These are phyloP conservation scores for Kentomonas sorsogonicus DNA, from an alignment of 208 protist genomes.

Conservation along the genomic window DNA sequence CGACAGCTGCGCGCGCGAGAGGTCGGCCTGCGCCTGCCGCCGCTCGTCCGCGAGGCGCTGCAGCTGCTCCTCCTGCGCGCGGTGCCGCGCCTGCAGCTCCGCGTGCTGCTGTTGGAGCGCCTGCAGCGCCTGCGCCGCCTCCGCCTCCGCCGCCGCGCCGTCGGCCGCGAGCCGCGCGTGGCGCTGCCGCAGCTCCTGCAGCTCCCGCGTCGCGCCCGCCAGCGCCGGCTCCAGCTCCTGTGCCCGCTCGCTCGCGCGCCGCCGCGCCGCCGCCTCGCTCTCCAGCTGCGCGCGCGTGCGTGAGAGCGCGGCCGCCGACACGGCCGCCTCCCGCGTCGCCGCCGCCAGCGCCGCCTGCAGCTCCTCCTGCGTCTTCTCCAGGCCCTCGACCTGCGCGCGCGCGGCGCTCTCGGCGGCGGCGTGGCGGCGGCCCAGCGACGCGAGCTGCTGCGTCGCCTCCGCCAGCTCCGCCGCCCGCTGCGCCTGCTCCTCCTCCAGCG, in stretches of 20 bases:
- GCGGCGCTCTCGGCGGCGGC: slow-evolving; percentile 16
- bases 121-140: slow-evolving; percentile 14
- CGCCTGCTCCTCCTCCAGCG: slow-evolving; percentile 24
- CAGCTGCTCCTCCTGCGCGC: slow-evolving; percentile 23
- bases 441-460: slow-evolving; percentile 30
- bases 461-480: slow-evolving; percentile 26
- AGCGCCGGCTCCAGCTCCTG: slow-evolving; percentile 15
- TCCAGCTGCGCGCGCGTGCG: slow-evolving; percentile 14
- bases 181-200: slow-evolving; percentile 15
- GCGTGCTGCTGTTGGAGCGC: slow-evolving; percentile 29
- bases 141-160: slow-evolving; percentile 1
- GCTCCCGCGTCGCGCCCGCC: slow-evolving; percentile 3
- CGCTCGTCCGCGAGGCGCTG: slow-evolving; percentile 3
- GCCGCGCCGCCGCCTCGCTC: slow-evolving; percentile 16
- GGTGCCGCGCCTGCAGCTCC: slow-evolving; percentile 15
- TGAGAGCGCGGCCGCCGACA: slow-evolving; percentile 10
- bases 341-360: slow-evolving; percentile 10
- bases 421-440: slow-evolving; percentile 14
- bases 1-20: slow-evolving; percentile 6
- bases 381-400: slow-evolving; percentile 19
- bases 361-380: slow-evolving; percentile 17
- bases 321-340: slow-evolving; percentile 13
- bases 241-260: slow-evolving; percentile 3
- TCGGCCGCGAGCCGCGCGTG: slow-evolving; percentile 14
- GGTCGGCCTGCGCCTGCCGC: slow-evolving; percentile 1